Evolutionary conservation across 129 eudicot genomes (phyloP).

Genomic region (sunflower (Helianthus annuus)): DNA sequence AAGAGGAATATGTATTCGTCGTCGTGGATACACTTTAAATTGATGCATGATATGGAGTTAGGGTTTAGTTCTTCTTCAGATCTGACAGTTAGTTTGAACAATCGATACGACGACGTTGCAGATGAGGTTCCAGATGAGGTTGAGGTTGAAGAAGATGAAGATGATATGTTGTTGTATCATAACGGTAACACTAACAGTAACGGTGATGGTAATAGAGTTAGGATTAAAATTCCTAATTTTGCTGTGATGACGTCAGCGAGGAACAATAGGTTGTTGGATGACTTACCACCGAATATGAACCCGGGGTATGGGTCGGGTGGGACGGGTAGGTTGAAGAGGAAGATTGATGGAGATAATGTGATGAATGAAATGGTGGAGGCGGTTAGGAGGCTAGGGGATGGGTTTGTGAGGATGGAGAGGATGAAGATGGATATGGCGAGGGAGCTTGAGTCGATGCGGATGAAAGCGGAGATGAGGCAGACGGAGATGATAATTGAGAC

Average conservation of each 20-base stretch:
- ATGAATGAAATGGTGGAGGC: slow-evolving; percentile 69
- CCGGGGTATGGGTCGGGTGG: slow-evolving; percentile 39
- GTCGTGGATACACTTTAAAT: slow-evolving; percentile 71
- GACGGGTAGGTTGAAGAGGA: slow-evolving; percentile 21
- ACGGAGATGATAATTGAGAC: slow-evolving; percentile 88
- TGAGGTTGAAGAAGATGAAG: slow-evolving; percentile 30
- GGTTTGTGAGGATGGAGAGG: slow-evolving; percentile 78
- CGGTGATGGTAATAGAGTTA: slow-evolving; percentile 31
- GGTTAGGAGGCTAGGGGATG: slow-evolving; percentile 65
- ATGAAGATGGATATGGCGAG: slow-evolving; percentile 91
- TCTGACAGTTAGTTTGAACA: slow-evolving; percentile 23
- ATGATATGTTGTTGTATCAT: slow-evolving; percentile 24
- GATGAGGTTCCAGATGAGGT: slow-evolving; percentile 8
- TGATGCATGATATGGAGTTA: slow-evolving; percentile 79
- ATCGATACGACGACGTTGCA: slow-evolving; percentile 26
- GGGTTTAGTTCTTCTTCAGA: slow-evolving; percentile 44
- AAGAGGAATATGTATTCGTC: slow-evolving; percentile 39
- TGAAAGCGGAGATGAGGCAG: slow-evolving; percentile 93
- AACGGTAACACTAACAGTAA: background rate
- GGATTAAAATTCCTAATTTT: slow-evolving; percentile 42
- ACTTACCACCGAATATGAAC: slow-evolving; percentile 24
- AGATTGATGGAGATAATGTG: slow-evolving; percentile 26
- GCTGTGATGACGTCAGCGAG: background rate
- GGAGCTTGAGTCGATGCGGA: slow-evolving; percentile 74
- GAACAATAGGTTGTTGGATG: slow-evolving; percentile 31